Conservation (phyloP, 2,329 filamentous ascomycete genomes). For the Beauveria medogensis region DNA sequence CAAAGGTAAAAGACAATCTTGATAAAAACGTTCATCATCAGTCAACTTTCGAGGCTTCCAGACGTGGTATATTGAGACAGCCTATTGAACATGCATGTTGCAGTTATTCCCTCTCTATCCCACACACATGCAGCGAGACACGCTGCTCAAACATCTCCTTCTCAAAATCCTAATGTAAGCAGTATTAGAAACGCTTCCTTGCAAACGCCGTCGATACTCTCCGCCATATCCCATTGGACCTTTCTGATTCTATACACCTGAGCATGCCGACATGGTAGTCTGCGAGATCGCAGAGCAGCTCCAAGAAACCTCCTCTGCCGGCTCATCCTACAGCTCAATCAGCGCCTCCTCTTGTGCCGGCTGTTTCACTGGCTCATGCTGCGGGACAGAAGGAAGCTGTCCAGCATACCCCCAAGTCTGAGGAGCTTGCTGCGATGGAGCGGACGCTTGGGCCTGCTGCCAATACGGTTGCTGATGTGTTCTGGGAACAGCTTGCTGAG, state of each 20-base stretch:
- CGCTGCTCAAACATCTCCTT: background rate
- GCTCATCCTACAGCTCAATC: constrained; percentile 57
- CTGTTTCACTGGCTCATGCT: constrained; percentile 32
- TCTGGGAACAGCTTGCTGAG: constrained; percentile 23
- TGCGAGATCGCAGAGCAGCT: background rate
- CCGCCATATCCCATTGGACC: background rate
- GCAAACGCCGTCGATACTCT: constrained; percentile 2
- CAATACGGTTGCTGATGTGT: constrained; percentile 24
- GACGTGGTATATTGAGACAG: background rate
- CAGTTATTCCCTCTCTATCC: background rate
- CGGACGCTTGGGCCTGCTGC: constrained; percentile 16
- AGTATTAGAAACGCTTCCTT: background rate
- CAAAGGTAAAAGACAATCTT: too few species aligned
- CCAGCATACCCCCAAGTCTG: constrained; percentile 38
- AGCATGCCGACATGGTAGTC: background rate
- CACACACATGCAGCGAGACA: background rate
- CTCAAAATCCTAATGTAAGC: background rate
- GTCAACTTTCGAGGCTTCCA: too few species aligned
- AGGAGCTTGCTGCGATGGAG: constrained; percentile 18
- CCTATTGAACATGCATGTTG: background rate
- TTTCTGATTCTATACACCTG: background rate
- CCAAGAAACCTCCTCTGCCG: background rate
- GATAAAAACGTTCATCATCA: too few species aligned
- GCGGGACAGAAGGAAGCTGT: constrained; percentile 54
- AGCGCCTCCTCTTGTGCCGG: constrained; percentile 65